Evolutionary conservation across 768 basidiomycete genomes (phyloP).

Genomic region (Lentinula raphanica): DNA sequence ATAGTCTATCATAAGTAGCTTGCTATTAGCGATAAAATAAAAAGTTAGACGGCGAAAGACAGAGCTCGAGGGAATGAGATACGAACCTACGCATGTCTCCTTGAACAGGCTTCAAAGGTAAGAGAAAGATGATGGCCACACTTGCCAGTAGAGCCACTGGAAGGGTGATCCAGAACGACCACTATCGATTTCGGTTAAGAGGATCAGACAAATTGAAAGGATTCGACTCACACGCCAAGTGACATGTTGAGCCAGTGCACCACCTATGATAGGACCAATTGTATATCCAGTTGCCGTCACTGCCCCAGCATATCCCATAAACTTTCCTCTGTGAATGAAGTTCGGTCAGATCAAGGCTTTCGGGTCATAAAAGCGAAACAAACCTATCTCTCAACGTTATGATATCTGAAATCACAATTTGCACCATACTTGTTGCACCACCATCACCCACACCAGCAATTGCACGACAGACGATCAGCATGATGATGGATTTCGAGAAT

Average conservation of each 20-base stretch:
- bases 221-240: conserved; percentile 51
- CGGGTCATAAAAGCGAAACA: conserved; percentile 5
- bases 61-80: neutral
- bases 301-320: conserved; percentile 67
- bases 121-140: conserved; percentile 51
- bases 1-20: conserved; percentile 68
- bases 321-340: conserved; percentile 52
- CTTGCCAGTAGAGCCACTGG: conserved; percentile 53
- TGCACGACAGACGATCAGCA: conserved; percentile 66
- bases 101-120: conserved; percentile 65
- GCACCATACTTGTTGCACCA: conserved; percentile 61
- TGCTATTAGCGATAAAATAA: conserved; percentile 28
- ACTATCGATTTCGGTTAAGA: conserved; percentile 28
- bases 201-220: neutral
- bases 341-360: neutral
- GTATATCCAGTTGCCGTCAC: conserved; percentile 55
- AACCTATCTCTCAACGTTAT: conserved; percentile 64
- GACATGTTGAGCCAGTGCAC: conserved; percentile 54
- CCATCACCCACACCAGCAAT: conserved; percentile 69
- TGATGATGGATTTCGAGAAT: conserved; percentile 56
- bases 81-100: conserved; percentile 51
- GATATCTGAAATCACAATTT: conserved; percentile 71
- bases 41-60: neutral
- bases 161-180: conserved; percentile 74
- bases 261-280: conserved; percentile 65